These are phyloP conservation scores for Solanum hybrid DNA, from an alignment of 305 asterid genomes.

Conservation along the genomic window DNA sequence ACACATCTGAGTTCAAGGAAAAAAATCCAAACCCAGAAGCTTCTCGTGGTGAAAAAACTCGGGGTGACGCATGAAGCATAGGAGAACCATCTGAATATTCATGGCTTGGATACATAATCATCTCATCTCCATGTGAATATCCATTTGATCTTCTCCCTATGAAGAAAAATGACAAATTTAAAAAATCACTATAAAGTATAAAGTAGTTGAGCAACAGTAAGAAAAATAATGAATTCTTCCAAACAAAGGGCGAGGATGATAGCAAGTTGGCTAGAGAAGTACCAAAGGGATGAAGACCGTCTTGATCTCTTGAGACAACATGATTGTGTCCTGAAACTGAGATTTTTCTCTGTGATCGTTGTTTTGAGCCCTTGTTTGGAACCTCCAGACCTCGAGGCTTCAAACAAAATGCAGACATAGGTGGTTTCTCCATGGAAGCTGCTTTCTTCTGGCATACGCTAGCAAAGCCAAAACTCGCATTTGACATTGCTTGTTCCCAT, in stretches of 20 bases:
- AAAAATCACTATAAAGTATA: not conserved
- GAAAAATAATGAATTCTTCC: not conserved
- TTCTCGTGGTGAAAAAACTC: slow-evolving; percentile 58
- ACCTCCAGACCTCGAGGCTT: slow-evolving; percentile 90
- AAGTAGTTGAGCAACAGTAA: not conserved
- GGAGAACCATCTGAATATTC: slow-evolving; percentile 68
- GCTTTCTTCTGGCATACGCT: slow-evolving; percentile 48
- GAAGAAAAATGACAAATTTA: not conserved
- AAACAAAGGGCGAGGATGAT: not conserved
- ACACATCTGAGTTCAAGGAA: slow-evolving; percentile 33
- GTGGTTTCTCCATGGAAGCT: slow-evolving; percentile 61
- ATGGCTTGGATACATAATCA: slow-evolving; percentile 27
- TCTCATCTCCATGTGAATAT: slow-evolving; percentile 50
- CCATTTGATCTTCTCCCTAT: slow-evolving; percentile 72
- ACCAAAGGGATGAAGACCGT: slow-evolving; percentile 46
- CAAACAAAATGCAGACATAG: slow-evolving; percentile 88
- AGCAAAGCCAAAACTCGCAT: slow-evolving; percentile 32
- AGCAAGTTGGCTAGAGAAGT: slow-evolving; percentile 7
- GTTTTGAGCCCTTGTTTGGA: slow-evolving; percentile 81
- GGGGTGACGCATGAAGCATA: slow-evolving; percentile 40
- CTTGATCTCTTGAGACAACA: slow-evolving; percentile 47
- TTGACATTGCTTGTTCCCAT: slow-evolving; percentile 69
- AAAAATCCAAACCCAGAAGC: slow-evolving; percentile 32
- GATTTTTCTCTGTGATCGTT: slow-evolving; percentile 76
- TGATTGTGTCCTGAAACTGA: slow-evolving; percentile 57